Evolutionary conservation across 1,284 basidiomycete species (phyloP), one percentile per base, ranked within the genome.

Genomic region (Malassezia pachydermatis): DNA sequence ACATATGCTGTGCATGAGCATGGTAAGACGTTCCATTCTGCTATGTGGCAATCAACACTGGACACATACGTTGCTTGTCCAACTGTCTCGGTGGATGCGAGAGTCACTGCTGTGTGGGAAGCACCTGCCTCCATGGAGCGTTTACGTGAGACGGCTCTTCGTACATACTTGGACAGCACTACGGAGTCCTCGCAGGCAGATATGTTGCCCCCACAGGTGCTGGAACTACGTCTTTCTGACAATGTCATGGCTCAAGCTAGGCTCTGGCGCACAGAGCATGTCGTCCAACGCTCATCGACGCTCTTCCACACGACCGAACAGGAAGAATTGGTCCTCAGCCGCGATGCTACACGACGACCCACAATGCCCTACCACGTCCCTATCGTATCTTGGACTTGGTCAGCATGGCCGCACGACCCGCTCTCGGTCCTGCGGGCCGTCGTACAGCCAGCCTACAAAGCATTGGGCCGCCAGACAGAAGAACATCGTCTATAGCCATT

Each of bases 41-140:
- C 2, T 36, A 29, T 17, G 20, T 43, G 41, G 41, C 17, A 32
- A 30, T 43, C 14, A 19, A 19, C 32, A 10, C 14, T 30, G 13
- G 24, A 33, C 17, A 20, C 33, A 16, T 17, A 40, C 34, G 30
- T 44, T 13, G 24, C 43, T 5, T 48, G 47, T 25, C 47, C 48
- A 16, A 17, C 33, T 5, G 35, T 36, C 8, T 29, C 48, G 10
- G 22, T 50, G 1, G 48, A 50, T 44, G 34, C 34, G 27, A 24
- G 29, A 5, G 20, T 43, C 10, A 33, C 27, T n/a, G 20, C 22
- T 4, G 13, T 24, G 20, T 11, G 25, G 5, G 16, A 20, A 9
- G 48, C 41, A 13, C 48, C 41, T 13, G 24, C 30, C 16, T 25
- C n/a, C 17, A n/a, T 29, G 2, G 20, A 20, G 5, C 29, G 29